Evolutionary conservation across 1,284 basidiomycete species (phyloP).

Genomic region (Tranzscheliella williamsii): DNA sequence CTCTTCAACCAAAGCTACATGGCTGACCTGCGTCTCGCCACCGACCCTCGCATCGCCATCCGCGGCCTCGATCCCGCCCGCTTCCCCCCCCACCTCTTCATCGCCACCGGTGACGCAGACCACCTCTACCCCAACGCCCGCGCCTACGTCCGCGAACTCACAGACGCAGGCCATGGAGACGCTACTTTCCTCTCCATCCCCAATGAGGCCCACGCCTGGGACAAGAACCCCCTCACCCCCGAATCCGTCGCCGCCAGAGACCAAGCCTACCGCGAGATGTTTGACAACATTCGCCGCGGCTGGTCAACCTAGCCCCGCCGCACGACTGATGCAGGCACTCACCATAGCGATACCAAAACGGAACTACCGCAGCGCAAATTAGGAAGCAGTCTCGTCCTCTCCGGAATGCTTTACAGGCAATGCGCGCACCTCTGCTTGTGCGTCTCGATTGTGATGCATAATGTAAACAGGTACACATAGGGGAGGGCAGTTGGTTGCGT

Average conservation of each 20-base stretch:
- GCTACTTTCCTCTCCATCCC: conserved; percentile 22
- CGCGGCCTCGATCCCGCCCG: conserved; percentile 16
- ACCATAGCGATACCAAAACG: no score
- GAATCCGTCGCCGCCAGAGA: conserved; percentile 23
- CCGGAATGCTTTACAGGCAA: no score
- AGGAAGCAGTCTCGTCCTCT: no score
- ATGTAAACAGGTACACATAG: no score
- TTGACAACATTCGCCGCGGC: conserved; percentile 11
- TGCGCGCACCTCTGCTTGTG: no score
- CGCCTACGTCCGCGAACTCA: conserved; percentile 31
- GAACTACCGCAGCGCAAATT: no score
- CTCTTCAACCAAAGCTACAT: conserved; percentile 48
- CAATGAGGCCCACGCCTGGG: conserved; percentile 50
- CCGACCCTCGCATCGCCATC: conserved; percentile 26
- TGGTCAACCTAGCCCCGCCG: no score
- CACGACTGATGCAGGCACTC: no score
- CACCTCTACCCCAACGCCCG: conserved; percentile 29
- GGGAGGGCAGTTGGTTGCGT: no score
- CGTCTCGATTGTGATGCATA: no score
- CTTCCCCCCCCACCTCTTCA: conserved; percentile 34
- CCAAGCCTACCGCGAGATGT: conserved; percentile 14
- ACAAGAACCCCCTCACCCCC: conserved; percentile 35
- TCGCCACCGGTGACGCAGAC: conserved; percentile 45
- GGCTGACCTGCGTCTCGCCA: conserved; percentile 5
- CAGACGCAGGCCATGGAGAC: conserved; percentile 18